A percentile compares a stretch with the other conserved stretches of the same genome.
Conservation (phyloP, 345 rosid species). For the Triadica sebifera region DNA sequence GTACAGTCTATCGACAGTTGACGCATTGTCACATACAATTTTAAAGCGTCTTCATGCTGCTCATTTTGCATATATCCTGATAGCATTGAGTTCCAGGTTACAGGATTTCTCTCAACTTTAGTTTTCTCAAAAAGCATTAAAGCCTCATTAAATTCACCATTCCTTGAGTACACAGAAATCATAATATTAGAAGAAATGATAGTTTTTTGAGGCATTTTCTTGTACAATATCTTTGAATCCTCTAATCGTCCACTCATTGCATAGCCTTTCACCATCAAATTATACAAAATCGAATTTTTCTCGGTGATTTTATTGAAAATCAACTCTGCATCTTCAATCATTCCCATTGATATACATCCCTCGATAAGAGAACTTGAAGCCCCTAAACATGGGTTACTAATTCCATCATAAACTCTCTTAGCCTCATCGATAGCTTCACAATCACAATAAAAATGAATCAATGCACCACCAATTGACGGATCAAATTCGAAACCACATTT, state of each 20-base stretch:
- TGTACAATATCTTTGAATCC: constrained; percentile 44
- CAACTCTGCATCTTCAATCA: constrained; percentile 49
- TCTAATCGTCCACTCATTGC: constrained; percentile 37
- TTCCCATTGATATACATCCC: constrained; percentile 34
- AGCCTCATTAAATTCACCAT: constrained; percentile 49
- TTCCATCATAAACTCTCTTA: constrained; percentile 37
- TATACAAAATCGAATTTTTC: constrained; percentile 32
- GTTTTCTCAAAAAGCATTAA: constrained; percentile 45
- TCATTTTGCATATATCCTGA: constrained; percentile 49
- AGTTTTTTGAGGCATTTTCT: constrained; percentile 40
- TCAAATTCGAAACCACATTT: constrained; percentile 48
- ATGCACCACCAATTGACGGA: constrained; percentile 39
- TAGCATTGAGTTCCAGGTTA: constrained; percentile 64
- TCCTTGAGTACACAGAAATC: constrained; percentile 52
- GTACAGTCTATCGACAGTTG: constrained; percentile 31
- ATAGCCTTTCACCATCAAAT: constrained; percentile 56
- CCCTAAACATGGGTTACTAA: constrained; percentile 31
- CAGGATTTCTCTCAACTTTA: constrained; percentile 42
- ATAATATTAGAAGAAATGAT: constrained; percentile 47
- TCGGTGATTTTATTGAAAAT: constrained; percentile 36
- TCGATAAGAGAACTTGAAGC: constrained; percentile 43
- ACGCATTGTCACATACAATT: constrained; percentile 36
- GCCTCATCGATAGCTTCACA: constrained; percentile 48
- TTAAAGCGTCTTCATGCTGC: constrained; percentile 47
- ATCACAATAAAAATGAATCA: constrained; percentile 49